phyloP scores from a whole-genome alignment of 306 rosid species.

The Vicia villosa region DNA sequence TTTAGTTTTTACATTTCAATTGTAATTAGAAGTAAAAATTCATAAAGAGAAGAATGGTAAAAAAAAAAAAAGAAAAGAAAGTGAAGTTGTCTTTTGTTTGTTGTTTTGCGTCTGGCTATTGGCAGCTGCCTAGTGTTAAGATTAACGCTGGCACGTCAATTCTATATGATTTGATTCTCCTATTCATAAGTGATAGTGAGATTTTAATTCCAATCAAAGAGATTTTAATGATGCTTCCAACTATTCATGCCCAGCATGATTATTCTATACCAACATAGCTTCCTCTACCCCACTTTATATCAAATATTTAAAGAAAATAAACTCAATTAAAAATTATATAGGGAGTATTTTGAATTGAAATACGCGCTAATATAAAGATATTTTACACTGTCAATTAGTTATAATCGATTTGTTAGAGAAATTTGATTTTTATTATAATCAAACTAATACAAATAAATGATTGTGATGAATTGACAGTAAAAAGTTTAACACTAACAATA shows the following conservation, averaged over 20 bases:
- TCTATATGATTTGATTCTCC: neutral
- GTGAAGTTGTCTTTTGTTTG: neutral
- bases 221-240: neutral
- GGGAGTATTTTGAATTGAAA: too few relatives aligned
- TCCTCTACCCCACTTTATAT: constrained; percentile 9
- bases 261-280: constrained; percentile 6
- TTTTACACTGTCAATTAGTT: too few relatives aligned
- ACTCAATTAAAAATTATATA: too few relatives aligned
- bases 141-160: constrained; percentile 8
- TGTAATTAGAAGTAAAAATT: neutral
- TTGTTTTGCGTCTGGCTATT: neutral
- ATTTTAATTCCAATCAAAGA: constrained; percentile 2
- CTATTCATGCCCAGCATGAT: constrained; percentile 17
- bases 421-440: too few relatives aligned
- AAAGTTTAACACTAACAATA: too few relatives aligned
- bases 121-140: neutral
- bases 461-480: too few relatives aligned
- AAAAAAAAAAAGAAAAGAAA: neutral
- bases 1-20: neutral
- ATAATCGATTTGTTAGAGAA: too few relatives aligned
- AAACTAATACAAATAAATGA: too few relatives aligned
- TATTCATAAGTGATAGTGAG: constrained; percentile 11
- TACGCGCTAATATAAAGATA: too few relatives aligned
- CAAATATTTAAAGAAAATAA: neutral
- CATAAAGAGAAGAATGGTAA: neutral